These are phyloP conservation scores for Colletotrichum eremochloae DNA, from an alignment of 2,329 filamentous ascomycete genomes.

Conservation along the genomic window DNA sequence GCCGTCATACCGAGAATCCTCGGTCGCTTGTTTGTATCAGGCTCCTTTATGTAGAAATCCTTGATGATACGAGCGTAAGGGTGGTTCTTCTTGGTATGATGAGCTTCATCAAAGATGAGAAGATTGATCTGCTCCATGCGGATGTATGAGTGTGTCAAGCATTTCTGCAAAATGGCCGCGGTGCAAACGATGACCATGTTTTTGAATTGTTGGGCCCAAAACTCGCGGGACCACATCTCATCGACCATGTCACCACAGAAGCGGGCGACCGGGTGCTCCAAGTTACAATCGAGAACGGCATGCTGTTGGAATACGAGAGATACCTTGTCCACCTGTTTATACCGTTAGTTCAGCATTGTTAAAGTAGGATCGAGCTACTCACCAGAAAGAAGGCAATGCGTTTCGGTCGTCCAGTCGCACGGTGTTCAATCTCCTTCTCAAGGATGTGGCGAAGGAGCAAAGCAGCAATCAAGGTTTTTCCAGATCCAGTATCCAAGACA, in stretches of 20 bases:
- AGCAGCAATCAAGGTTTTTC: conserved; percentile 96
- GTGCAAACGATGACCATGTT: conserved; percentile 94
- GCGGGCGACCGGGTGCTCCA: conserved; percentile 77
- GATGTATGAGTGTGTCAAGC: conserved; percentile 83
- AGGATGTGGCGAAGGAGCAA: conserved; percentile 83
- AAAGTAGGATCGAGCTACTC: conserved; percentile 39
- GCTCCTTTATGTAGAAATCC: conserved; percentile 78
- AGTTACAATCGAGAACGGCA: conserved; percentile 83
- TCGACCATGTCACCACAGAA: conserved; percentile 79
- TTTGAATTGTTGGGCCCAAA: conserved; percentile 66
- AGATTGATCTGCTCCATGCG: conserved; percentile 87
- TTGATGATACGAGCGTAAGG: conserved; percentile 91
- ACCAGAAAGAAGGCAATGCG: conserved; percentile 89
- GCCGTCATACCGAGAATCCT: conserved; percentile 97
- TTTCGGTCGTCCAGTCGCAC: conserved; percentile 69
- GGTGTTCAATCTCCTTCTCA: conserved; percentile 80
- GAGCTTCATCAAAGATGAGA: conserved; percentile 94
- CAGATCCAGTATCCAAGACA: conserved; percentile 93
- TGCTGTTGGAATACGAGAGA: conserved; percentile 92
- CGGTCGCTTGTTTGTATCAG: conserved; percentile 66
- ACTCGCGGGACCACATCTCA: conserved; percentile 56
- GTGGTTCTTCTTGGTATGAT: conserved; percentile 95
- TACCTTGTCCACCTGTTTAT: conserved; percentile 80
- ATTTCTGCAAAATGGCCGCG: conserved; percentile 85
- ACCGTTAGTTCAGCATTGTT: not conserved